Percentiles rank a stretch among this genome's conserved stretches.
phyloP scores from a whole-genome alignment of 2,329 filamentous ascomycete species.

The Nigrospora sphaerica region DNA sequence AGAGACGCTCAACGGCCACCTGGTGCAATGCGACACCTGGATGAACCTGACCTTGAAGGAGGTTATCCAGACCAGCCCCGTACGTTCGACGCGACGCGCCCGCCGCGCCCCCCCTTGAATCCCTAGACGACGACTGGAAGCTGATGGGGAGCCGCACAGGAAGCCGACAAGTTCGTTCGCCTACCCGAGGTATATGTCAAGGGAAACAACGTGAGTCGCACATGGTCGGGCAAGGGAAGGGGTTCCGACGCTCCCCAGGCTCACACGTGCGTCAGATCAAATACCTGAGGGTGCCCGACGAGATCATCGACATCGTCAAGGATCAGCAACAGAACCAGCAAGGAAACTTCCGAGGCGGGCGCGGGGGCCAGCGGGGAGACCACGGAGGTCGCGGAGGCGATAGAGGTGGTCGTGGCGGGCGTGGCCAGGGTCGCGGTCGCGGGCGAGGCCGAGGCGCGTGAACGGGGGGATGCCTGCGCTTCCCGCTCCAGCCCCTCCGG shows the following conservation, averaged over 20 bases:
- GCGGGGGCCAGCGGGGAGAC: slow-evolving; percentile 52
- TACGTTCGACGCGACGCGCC: slow-evolving; percentile 26
- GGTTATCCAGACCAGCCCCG: slow-evolving; percentile 89
- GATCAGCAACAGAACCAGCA: slow-evolving; percentile 77
- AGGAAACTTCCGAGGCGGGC: slow-evolving; percentile 57
- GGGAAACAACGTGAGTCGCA: slow-evolving; percentile 81
- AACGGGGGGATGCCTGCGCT: slow-evolving; percentile 1
- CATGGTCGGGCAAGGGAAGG: not conserved
- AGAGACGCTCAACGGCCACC: slow-evolving; percentile 88
- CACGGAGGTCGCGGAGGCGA: slow-evolving; percentile 50
- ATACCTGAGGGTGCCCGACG: slow-evolving; percentile 91
- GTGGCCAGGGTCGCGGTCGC: slow-evolving; percentile 41
- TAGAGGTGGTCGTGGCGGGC: slow-evolving; percentile 47
- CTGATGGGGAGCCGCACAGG: slow-evolving; percentile 34
- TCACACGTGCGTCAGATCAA: slow-evolving; percentile 67
- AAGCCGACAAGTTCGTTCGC: slow-evolving; percentile 89
- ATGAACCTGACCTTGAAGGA: slow-evolving; percentile 98
- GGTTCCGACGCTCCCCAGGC: not conserved
- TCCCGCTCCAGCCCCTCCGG: no score
- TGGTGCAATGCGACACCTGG: slow-evolving; percentile 97
- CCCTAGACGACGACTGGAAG: no score
- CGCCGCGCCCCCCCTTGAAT: not conserved
- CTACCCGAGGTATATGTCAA: slow-evolving; percentile 93
- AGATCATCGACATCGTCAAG: slow-evolving; percentile 90
- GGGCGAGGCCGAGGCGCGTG: slow-evolving; percentile 30